Evolutionary conservation across 2,329 filamentous ascomycete genomes (phyloP).

Genomic region (Macroventuria anomochaeta): DNA sequence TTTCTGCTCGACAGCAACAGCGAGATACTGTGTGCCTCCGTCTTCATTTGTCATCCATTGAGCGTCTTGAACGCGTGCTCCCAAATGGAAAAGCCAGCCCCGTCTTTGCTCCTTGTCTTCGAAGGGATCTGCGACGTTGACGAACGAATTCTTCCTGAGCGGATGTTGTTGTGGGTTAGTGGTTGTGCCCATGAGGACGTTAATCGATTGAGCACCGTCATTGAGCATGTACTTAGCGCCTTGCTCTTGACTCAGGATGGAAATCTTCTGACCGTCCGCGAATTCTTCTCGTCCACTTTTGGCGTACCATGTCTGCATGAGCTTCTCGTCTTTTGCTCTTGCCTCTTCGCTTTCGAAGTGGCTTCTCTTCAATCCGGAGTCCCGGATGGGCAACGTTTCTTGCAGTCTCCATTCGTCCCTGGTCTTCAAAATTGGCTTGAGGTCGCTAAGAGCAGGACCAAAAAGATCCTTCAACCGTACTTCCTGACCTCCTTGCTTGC

Average conservation of each 20-base stretch:
- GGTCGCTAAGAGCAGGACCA: conserved; percentile 58
- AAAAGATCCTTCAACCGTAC: conserved; percentile 58
- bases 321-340: conserved; percentile 53
- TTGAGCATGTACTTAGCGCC: conserved; percentile 54
- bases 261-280: conserved; percentile 49
- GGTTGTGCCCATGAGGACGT: conserved; percentile 59
- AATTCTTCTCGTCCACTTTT: conserved; percentile 52
- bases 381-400: conserved; percentile 56
- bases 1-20: conserved; percentile 52
- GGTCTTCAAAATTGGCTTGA: conserved; percentile 56
- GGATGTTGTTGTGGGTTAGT: conserved; percentile 53
- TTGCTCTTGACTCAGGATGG: conserved; percentile 45
- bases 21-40: conserved; percentile 62
- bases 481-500: conserved; percentile 40
- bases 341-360: conserved; percentile 53
- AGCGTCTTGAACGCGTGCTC: conserved; percentile 58
- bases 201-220: conserved; percentile 38
- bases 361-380: conserved; percentile 48
- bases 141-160: conserved; percentile 50
- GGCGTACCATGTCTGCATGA: conserved; percentile 62
- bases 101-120: conserved; percentile 37
- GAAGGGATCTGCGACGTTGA: conserved; percentile 54
- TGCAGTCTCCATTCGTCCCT: conserved; percentile 61
- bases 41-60: conserved; percentile 54
- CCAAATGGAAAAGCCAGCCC: conserved; percentile 65